A percentile compares a stretch with the other conserved stretches of the same genome.
Conservation (phyloP, 2,329 filamentous ascomycete species). For the Pseudogymnoascus sp. region DNA sequence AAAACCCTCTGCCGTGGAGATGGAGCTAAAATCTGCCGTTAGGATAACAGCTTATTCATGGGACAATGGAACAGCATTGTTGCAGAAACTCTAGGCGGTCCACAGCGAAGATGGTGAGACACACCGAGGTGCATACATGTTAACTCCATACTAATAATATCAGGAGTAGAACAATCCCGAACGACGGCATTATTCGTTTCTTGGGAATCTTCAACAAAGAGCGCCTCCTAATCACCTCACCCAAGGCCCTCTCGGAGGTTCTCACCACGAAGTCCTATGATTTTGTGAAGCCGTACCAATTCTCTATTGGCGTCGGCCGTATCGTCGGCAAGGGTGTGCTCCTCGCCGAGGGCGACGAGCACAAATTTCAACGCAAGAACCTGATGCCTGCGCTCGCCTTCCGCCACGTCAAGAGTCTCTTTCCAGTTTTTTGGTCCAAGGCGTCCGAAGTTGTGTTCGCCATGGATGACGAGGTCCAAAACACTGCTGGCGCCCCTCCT, state of each 20-base stretch:
- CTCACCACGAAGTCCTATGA: constrained; percentile 62
- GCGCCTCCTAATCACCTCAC: constrained; percentile 51
- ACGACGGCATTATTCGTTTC: constrained; percentile 64
- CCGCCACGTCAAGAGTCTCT: constrained; percentile 75
- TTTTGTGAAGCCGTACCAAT: constrained; percentile 53
- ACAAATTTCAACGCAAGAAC: constrained; percentile 72
- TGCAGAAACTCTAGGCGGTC: constrained; percentile 33
- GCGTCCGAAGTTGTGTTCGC: constrained; percentile 57
- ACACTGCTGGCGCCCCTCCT: constrained; percentile 32
- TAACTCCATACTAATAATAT: background rate
- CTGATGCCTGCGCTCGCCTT: constrained; percentile 80
- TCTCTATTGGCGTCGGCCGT: constrained; percentile 42
- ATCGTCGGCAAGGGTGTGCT: constrained; percentile 66
- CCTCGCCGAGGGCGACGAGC: constrained; percentile 83
- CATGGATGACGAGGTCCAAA: constrained; percentile 47
- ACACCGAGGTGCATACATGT: constrained; percentile 31
- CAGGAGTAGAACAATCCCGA: constrained; percentile 52
- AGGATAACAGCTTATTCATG: constrained; percentile 36
- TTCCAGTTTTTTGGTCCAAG: constrained; percentile 78
- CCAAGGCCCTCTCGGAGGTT: constrained; percentile 63
- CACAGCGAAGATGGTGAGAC: constrained; percentile 31
- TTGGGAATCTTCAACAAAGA: constrained; percentile 54
- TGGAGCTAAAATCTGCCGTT: background rate
- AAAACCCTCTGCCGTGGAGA: background rate
- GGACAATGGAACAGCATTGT: constrained; percentile 36